Evolutionary conservation across 768 basidiomycete species (phyloP), one percentile per base, ranked within the genome.

Genomic region (Kwoniella sp.): DNA sequence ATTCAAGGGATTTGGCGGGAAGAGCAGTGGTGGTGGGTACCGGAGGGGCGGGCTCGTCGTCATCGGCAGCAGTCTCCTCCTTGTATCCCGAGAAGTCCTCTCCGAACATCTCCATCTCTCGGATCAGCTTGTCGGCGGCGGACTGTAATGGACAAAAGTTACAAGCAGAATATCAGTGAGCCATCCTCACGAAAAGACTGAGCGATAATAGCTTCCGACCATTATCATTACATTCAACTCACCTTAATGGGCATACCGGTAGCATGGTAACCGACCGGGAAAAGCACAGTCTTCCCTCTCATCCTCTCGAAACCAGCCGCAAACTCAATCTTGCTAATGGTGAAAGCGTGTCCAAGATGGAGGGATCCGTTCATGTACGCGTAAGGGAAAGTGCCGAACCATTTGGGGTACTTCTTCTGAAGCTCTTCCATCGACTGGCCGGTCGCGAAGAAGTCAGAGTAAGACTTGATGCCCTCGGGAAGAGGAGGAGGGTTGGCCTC

Each of bases 211-310:
- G n/a, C n/a, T n/a, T n/a, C n/a, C n/a, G n/a, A 7, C 34, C 34
- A 37, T 37, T 37, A 13, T 37, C 34, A 13, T 13, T 37, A 13
- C 34, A 37, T 37, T 20, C 41, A 9, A 82, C 89, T 65, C 67
- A 92, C 95, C 87, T 97, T 98, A 85, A 99, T 99, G 41, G 96
- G 96, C 92, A 99, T 90, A 34, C 96, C 96, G 4, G 96, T 99
- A 73, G 90, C 91, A 82, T 99, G 96, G 82, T 96, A 91, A 54
- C 92, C 96, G 76, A 94, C 90, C n/a, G 96, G 96, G 83, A 97
- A 98, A 71, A 99, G 82, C 29, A 90, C 92, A 17, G 91, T 86
- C 83, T 96, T 96, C 57, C 96, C 95, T 69, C 93, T 79, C 90
- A 99, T 88, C 48, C 95, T 85, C 82, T 99, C 89, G 82, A 91